Evolutionary conservation across 371 early-diverging fungal species (phyloP).

Genomic region (Chytridium lagenaria): DNA sequence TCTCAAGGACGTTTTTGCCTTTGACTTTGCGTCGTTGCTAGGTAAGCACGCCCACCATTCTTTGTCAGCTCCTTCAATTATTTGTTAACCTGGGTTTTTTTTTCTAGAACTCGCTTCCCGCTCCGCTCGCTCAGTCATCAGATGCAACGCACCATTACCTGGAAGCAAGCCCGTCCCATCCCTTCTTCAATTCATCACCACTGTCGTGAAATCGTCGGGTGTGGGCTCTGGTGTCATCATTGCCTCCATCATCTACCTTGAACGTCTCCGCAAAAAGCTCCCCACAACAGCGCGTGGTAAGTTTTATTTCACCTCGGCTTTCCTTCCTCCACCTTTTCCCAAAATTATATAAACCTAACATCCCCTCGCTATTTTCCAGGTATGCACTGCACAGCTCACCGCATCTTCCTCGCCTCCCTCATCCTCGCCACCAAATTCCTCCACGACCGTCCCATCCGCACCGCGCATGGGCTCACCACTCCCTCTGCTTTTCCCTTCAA

Average conservation of each 20-base stretch:
- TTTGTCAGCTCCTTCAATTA: too few species aligned
- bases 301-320: neutral
- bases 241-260: neutral
- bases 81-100: too few species aligned
- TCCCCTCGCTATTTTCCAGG: neutral
- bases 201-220: neutral
- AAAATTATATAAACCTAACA: neutral
- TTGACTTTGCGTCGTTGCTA: too few species aligned
- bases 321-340: neutral
- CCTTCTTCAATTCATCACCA: neutral
- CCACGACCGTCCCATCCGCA: constrained; percentile 3
- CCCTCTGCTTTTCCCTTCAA: neutral
- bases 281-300: neutral
- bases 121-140: neutral
- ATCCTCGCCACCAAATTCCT: neutral
- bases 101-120: neutral
- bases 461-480: neutral
- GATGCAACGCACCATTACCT: neutral
- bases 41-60: too few species aligned
- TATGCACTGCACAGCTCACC: neutral
- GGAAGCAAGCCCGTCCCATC: neutral
- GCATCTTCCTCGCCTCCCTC: neutral
- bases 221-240: neutral
- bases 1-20: too few species aligned
- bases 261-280: neutral